Evolutionary conservation across 768 basidiomycete species (phyloP), one percentile per base, ranked within the genome.

Genomic region (Pleurotus tuber-regium): DNA sequence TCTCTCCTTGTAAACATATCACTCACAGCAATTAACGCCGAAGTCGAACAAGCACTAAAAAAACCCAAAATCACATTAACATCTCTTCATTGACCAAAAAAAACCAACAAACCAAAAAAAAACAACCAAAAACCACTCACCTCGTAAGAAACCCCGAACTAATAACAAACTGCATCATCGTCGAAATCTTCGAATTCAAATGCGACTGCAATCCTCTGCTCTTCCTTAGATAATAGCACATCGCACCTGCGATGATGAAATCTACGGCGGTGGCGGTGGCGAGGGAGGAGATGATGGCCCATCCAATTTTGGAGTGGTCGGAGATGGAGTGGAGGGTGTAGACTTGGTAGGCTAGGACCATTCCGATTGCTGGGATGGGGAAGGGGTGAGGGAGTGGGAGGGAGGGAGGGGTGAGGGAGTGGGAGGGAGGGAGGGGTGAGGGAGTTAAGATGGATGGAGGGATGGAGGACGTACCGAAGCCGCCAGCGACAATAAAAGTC

Each of bases 241-340:
- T 61, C 23, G 59, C 57, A 4, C 50, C 54, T 8, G 63, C 60
- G 47, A 66, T 61, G 16, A 59, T 57, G 24, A 63, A 35, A 35
- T 66, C 63, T 33, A 64, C 57, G 2, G 21, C 48, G 1, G 65
- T 63, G 8, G 60, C 49, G 28, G 56, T 55, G 5, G 54, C 48
- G 42, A 63, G 61, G 12, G 63, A 59, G 4, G 60, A 36, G 33
- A 60, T 61, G 19, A 66, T 52, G 4, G 54, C 61, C 63, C 65
- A 66, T 63, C 46, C 25, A 6, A 47, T 47, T 21, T 33, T 30
- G 29, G 18, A 16, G 11, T 47, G 46, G 1, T 47, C 46, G 16
- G 26, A 28, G 16, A 47, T 29, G 16, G 14, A 21, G 7, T 26
- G 14, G 11, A 47, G 14, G 9, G 46, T 47, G 16, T 47, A 47